Evolutionary conservation across 192 early-diverging fungal genomes (phyloP).

Genomic region (Umbelopsis isabellina): DNA sequence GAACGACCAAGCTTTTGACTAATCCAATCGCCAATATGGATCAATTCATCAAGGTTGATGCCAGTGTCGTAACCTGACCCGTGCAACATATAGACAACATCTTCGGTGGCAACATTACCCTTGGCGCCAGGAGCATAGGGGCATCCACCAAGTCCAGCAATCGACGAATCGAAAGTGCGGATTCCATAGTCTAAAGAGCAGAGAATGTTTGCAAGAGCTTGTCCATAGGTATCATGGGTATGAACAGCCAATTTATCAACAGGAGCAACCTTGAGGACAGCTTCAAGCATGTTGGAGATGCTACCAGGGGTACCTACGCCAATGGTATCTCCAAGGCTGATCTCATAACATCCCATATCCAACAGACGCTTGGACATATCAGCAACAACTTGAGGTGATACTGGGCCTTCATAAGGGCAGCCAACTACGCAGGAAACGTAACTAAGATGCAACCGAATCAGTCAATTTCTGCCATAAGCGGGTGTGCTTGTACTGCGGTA

Average conservation of each 20-base stretch:
- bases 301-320: conserved; percentile 81
- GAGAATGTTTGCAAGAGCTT: conserved; percentile 91
- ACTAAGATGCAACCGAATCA: conserved; percentile 43
- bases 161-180: conserved; percentile 91
- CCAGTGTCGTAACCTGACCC: conserved; percentile 84
- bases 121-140: conserved; percentile 96
- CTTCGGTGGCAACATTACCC: conserved; percentile 97
- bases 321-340: conserved; percentile 95
- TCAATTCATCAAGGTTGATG: conserved; percentile 73
- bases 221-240: conserved; percentile 98
- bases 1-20: conserved; percentile 73
- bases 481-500: not conserved
- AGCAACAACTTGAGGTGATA: conserved; percentile 73
- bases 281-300: conserved; percentile 71
- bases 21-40: conserved; percentile 86
- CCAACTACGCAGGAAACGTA: conserved; percentile 92
- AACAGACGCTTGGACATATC: conserved; percentile 70
- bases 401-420: conserved; percentile 89
- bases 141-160: conserved; percentile 94
- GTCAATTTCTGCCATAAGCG: not conserved
- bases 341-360: conserved; percentile 96
- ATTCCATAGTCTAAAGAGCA: conserved; percentile 82
- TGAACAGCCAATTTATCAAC: conserved; percentile 84
- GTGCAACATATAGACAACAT: conserved; percentile 91
- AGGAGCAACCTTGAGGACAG: conserved; percentile 70